phyloP scores from a whole-genome alignment of 331 rosid genomes.

The Quercus lobata region DNA sequence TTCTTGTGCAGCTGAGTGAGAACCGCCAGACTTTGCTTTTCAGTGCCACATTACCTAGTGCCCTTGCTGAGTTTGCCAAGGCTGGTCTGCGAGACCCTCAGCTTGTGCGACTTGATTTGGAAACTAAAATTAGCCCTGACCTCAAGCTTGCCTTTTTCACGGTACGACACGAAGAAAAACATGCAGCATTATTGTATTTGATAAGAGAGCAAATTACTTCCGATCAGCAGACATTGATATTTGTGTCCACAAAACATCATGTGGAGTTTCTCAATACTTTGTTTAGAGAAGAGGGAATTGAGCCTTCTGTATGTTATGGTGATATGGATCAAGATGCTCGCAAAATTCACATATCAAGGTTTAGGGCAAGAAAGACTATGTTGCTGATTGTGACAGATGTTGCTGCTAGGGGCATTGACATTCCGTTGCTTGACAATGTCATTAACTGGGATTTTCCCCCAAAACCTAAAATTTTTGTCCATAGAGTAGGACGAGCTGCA shows the following conservation, averaged over 20 bases:
- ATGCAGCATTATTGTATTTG: slow-evolving; percentile 68
- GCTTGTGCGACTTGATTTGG: slow-evolving; percentile 85
- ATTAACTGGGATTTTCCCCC: slow-evolving; percentile 97
- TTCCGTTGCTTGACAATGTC: slow-evolving; percentile 95
- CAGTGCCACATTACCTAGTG: slow-evolving; percentile 90
- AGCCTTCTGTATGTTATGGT: slow-evolving; percentile 89
- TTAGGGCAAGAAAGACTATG: slow-evolving; percentile 90
- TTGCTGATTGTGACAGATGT: slow-evolving; percentile 85
- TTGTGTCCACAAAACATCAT: slow-evolving; percentile 88
- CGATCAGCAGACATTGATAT: slow-evolving; percentile 77
- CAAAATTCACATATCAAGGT: slow-evolving; percentile 71
- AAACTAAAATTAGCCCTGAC: slow-evolving; percentile 86
- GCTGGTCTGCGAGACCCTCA: slow-evolving; percentile 92
- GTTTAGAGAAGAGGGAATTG: slow-evolving; percentile 80
- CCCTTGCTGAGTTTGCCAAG: slow-evolving; percentile 98
- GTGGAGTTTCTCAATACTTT: slow-evolving; percentile 74
- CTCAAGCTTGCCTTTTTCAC: slow-evolving; percentile 79
- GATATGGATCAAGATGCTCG: slow-evolving; percentile 99
- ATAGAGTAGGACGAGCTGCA: slow-evolving; percentile 95
- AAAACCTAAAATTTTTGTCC: slow-evolving; percentile 86
- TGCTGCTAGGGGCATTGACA: slow-evolving; percentile 95
- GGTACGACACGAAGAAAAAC: slow-evolving; percentile 77
- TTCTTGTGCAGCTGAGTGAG: slow-evolving; percentile 75
- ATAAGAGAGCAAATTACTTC: slow-evolving; percentile 70
- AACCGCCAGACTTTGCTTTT: slow-evolving; percentile 90